Conservation (phyloP, 495 filamentous ascomycete species). For the Lepraria neglecta region DNA sequence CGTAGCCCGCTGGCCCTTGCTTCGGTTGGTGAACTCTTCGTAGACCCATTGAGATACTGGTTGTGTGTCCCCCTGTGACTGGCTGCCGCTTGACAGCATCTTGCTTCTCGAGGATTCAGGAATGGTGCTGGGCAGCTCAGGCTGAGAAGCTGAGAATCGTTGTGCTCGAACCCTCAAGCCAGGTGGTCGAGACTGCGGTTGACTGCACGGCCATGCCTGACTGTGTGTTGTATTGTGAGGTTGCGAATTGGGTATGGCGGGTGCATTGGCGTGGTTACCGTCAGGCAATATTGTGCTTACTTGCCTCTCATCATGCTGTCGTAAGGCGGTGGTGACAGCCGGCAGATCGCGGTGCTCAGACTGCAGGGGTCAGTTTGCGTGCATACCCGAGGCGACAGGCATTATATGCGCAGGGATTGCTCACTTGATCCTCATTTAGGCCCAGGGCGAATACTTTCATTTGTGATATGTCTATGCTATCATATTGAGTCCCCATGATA, state of each 20-base stretch:
- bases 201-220: slow-evolving; percentile 9
- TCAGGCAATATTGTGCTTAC: neutral
- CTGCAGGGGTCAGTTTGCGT: slow-evolving; percentile 25
- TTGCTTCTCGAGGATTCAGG: slow-evolving; percentile 24
- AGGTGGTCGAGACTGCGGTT: neutral
- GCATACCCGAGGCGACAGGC: slow-evolving; percentile 25
- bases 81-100: slow-evolving; percentile 20
- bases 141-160: slow-evolving; percentile 16
- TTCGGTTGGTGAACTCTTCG: slow-evolving; percentile 40
- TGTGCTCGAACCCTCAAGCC: neutral
- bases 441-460: slow-evolving; percentile 46
- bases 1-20: slow-evolving; percentile 29
- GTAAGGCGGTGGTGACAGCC: neutral
- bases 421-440: slow-evolving; percentile 20
- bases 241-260: neutral
- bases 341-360: slow-evolving; percentile 14
- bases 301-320: slow-evolving; percentile 5
- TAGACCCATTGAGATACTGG: slow-evolving; percentile 49
- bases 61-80: slow-evolving; percentile 43
- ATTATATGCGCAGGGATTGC: slow-evolving; percentile 9
- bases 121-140: slow-evolving; percentile 24
- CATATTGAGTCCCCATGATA: slow-evolving; percentile 19
- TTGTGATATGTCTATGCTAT: slow-evolving; percentile 46
- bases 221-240: neutral
- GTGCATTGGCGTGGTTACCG: neutral